Evolutionary conservation across 192 early-diverging fungal species (phyloP).

Genomic region (Phycomyces nitens): DNA sequence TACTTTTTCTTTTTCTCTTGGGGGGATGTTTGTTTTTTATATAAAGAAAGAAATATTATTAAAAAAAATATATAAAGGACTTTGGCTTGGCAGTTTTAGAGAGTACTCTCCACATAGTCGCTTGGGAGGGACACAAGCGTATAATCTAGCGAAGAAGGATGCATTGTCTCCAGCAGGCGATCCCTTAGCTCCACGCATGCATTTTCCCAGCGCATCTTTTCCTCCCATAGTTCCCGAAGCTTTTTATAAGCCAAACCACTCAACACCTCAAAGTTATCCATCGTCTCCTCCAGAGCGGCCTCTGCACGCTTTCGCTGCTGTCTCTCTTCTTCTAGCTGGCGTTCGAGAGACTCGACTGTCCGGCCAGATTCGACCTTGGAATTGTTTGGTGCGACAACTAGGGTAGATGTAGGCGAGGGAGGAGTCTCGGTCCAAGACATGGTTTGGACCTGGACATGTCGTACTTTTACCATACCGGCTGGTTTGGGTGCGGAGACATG

Average conservation of each 20-base stretch:
- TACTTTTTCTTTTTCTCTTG: too few species aligned
- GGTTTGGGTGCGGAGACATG: slow-evolving; percentile 2
- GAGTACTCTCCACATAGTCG: not conserved
- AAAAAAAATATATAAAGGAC: too few species aligned
- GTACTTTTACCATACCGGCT: slow-evolving; percentile 2
- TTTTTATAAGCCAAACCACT: slow-evolving; percentile 51
- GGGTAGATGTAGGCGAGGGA: not conserved
- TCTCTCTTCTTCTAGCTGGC: slow-evolving; percentile 16
- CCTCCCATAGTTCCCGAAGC: slow-evolving; percentile 47
- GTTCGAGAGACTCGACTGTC: slow-evolving; percentile 13
- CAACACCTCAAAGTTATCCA: slow-evolving; percentile 48
- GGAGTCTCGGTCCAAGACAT: not conserved
- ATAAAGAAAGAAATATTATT: too few species aligned
- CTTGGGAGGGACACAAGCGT: not conserved
- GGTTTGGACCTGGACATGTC: slow-evolving; percentile 36
- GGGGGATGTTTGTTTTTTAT: too few species aligned
- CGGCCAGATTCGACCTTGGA: not conserved
- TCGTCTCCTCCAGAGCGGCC: slow-evolving; percentile 43
- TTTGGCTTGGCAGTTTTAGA: not conserved
- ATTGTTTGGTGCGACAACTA: slow-evolving; percentile 4
- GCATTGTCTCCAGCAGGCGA: slow-evolving; percentile 10
- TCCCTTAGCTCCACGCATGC: slow-evolving; percentile 30
- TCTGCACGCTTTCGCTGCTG: slow-evolving; percentile 29
- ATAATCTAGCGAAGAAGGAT: not conserved
- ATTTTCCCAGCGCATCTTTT: slow-evolving; percentile 35